Percentiles rank a stretch among this genome's conserved stretches.
phyloP scores from a whole-genome alignment of 768 basidiomycete genomes.

The Chiua virens region DNA sequence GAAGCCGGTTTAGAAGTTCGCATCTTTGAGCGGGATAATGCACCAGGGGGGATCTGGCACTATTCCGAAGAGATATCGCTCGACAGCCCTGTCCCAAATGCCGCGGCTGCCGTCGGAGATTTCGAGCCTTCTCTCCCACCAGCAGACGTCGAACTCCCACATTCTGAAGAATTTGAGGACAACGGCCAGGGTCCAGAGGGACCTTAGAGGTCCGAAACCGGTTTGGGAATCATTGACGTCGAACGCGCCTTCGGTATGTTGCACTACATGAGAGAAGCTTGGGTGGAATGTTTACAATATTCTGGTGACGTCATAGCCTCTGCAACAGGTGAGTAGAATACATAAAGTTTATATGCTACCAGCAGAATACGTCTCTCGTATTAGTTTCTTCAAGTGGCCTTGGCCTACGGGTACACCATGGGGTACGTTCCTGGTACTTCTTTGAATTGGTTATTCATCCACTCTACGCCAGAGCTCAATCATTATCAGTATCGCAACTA shows the following conservation, averaged over 20 bases:
- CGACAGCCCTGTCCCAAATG: conserved; percentile 13
- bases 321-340: neutral
- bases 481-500: conserved; percentile 38
- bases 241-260: conserved; percentile 11
- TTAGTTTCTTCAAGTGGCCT: conserved; percentile 15
- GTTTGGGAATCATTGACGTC: conserved; percentile 15
- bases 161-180: conserved; percentile 9
- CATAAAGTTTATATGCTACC: no score
- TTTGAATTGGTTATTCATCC: neutral
- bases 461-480: conserved; percentile 25
- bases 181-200: conserved; percentile 3
- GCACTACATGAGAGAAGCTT: neutral
- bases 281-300: no score
- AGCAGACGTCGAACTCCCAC: conserved; percentile 2
- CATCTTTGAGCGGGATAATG: conserved; percentile 15
- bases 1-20: conserved; percentile 17
- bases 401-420: conserved; percentile 17
- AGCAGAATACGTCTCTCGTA: no score
- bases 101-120: neutral
- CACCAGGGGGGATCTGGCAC: conserved; percentile 15
- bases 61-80: conserved; percentile 14
- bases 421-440: neutral
- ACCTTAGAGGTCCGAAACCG: conserved; percentile 10
- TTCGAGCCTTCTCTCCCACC: conserved; percentile 14
- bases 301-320: neutral